These are phyloP conservation scores for Panicum hallii DNA, from an alignment of 202 grass and related monocot genomes.

Conservation along the genomic window DNA sequence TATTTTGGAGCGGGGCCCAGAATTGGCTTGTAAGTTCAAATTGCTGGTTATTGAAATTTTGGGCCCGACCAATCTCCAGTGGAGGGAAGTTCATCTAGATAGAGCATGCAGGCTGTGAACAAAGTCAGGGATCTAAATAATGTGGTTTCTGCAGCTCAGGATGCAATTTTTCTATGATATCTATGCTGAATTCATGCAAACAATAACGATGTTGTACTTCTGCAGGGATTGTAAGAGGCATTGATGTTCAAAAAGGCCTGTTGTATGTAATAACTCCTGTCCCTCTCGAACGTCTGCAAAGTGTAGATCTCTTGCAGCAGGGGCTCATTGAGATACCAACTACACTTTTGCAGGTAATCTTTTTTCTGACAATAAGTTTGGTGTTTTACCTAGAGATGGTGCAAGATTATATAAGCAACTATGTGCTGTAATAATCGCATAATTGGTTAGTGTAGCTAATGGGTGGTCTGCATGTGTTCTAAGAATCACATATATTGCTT, in stretches of 20 bases:
- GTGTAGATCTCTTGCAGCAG: slow-evolving; percentile 84
- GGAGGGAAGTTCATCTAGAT: background rate
- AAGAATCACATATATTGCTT: background rate
- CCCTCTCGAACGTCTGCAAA: slow-evolving; percentile 61
- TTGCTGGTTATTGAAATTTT: background rate
- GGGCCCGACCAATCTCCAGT: background rate
- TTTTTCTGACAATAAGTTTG: background rate
- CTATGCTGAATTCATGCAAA: slow-evolving; percentile 7
- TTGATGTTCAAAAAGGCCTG: slow-evolving; percentile 66
- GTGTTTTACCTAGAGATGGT: background rate
- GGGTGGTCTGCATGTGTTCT: background rate
- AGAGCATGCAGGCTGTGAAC: background rate
- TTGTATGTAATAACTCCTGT: slow-evolving; percentile 91
- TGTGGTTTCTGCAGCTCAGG: slow-evolving; percentile 14
- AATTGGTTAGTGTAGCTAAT: background rate
- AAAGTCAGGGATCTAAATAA: background rate
- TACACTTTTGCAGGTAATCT: slow-evolving; percentile 70
- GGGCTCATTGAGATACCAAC: slow-evolving; percentile 87
- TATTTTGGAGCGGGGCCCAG: background rate
- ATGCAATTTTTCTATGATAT: background rate
- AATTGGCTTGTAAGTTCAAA: background rate
- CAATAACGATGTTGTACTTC: slow-evolving; percentile 13
- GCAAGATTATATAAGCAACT: background rate
- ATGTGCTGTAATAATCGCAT: background rate
- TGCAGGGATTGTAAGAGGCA: slow-evolving; percentile 82